Conservation (phyloP, 805 yeast species). For the Candida piceae region DNA sequence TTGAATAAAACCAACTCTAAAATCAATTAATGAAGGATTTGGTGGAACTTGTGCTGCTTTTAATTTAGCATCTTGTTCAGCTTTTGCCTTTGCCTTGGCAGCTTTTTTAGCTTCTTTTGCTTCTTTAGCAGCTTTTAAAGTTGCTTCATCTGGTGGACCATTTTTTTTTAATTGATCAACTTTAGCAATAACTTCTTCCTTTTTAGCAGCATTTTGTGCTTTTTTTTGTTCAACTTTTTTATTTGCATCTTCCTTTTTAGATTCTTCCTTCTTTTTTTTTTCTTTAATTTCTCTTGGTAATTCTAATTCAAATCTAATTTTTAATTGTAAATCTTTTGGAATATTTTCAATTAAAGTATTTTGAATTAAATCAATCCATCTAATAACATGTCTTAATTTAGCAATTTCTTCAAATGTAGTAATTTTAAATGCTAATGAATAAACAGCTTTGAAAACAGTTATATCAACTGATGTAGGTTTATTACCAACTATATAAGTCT, state of each 20-base stretch:
- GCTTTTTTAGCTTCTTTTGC: constrained; percentile 38
- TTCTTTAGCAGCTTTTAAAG: constrained; percentile 28
- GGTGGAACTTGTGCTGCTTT: constrained; percentile 58
- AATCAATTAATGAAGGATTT: constrained; percentile 80
- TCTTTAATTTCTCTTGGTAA: constrained; percentile 53
- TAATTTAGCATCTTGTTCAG: constrained; percentile 48
- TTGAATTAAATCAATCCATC: constrained; percentile 92
- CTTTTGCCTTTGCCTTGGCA: constrained; percentile 54
- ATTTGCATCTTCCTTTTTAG: constrained; percentile 16
- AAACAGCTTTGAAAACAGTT: constrained; percentile 58
- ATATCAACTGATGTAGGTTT: constrained; percentile 68
- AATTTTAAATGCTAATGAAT: constrained; percentile 57
- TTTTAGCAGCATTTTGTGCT: constrained; percentile 6
- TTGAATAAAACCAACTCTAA: constrained; percentile 94
- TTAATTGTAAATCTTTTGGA: constrained; percentile 47
- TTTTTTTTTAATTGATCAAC: constrained; percentile 10
- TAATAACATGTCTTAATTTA: constrained; percentile 71
- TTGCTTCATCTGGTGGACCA: constrained; percentile 27
- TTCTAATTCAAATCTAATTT: constrained; percentile 53
- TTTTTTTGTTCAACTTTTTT: constrained; percentile 12
- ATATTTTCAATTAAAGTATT: constrained; percentile 42
- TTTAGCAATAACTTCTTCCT: constrained; percentile 7
- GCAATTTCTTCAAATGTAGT: constrained; percentile 50
- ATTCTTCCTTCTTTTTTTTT: constrained; percentile 31
- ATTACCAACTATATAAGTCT: constrained; percentile 69